Evolutionary conservation across 768 basidiomycete genomes (phyloP).

Genomic region (Chalciporus piperatus): DNA sequence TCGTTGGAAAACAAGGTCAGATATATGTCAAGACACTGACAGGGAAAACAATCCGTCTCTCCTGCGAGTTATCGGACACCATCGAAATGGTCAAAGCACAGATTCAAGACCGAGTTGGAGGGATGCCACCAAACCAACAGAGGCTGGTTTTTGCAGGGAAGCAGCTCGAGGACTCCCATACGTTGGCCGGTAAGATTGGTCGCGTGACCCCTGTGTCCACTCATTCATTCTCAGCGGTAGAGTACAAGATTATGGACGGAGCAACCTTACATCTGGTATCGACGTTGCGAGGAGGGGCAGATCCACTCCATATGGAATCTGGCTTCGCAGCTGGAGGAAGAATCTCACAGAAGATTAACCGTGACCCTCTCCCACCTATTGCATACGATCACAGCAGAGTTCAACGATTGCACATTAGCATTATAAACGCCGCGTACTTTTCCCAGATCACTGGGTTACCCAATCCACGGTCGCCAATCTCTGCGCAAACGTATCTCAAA

Average conservation of each 20-base stretch:
- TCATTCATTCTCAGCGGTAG: no score
- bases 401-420: constrained; percentile 12
- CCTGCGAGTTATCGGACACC: constrained; percentile 83
- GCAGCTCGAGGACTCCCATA: constrained; percentile 63
- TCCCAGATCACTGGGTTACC: constrained; percentile 12
- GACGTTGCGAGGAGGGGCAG: no score
- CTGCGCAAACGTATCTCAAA: constrained; percentile 11
- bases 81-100: constrained; percentile 79
- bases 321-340: constrained; percentile 11
- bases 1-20: constrained; percentile 21
- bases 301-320: no score
- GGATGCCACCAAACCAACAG: constrained; percentile 74
- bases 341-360: constrained; percentile 23
- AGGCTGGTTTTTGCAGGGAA: constrained; percentile 85
- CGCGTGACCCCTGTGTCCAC: no score
- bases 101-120: constrained; percentile 72
- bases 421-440: constrained; percentile 15
- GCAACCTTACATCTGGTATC: no score
- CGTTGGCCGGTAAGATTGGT: constrained; percentile 1
- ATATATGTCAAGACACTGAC: constrained; percentile 80
- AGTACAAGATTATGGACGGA: no score
- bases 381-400: constrained; percentile 15
- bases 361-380: constrained; percentile 10
- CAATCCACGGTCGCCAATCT: constrained; percentile 10
- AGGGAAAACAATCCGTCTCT: constrained; percentile 82